These are phyloP conservation scores for Hermanozyma aechmeae DNA, from an alignment of 805 yeast genomes.

Conservation along the genomic window DNA sequence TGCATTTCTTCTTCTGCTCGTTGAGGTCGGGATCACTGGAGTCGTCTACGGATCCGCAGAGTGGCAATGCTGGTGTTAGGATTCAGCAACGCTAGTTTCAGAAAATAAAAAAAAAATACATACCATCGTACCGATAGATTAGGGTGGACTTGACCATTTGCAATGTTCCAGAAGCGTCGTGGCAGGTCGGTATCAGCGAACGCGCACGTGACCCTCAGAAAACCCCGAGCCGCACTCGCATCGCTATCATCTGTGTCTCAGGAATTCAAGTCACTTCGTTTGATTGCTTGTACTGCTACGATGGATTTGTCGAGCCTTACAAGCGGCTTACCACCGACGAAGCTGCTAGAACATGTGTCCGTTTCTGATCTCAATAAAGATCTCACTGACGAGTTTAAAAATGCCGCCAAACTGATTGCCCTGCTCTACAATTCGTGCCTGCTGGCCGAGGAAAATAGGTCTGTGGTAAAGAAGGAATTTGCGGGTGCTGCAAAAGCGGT, in stretches of 20 bases:
- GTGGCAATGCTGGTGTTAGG: slow-evolving; percentile 58
- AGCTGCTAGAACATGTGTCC: slow-evolving; percentile 38
- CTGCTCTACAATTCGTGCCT: slow-evolving; percentile 34
- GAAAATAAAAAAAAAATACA: slow-evolving; percentile 7
- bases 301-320: slow-evolving; percentile 63
- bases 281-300: too few species aligned
- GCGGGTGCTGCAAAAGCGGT: slow-evolving; percentile 34
- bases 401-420: slow-evolving; percentile 66
- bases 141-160: slow-evolving; percentile 64
- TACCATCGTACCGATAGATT: slow-evolving; percentile 58
- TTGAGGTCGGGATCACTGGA: slow-evolving; percentile 45
- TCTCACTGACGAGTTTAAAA: slow-evolving; percentile 53
- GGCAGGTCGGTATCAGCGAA: too few species aligned
- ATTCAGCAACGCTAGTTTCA: neutral
- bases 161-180: too few species aligned
- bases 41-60: slow-evolving; percentile 86
- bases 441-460: slow-evolving; percentile 3
- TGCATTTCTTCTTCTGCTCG: slow-evolving; percentile 80
- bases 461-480: slow-evolving; percentile 15
- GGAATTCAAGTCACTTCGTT: too few species aligned
- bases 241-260: too few species aligned
- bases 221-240: too few species aligned
- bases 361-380: slow-evolving; percentile 41
- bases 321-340: slow-evolving; percentile 43
- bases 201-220: too few species aligned